These are phyloP conservation scores for Zygotorulaspora chibaensis DNA, from an alignment of 805 yeast species.

Conservation along the genomic window DNA sequence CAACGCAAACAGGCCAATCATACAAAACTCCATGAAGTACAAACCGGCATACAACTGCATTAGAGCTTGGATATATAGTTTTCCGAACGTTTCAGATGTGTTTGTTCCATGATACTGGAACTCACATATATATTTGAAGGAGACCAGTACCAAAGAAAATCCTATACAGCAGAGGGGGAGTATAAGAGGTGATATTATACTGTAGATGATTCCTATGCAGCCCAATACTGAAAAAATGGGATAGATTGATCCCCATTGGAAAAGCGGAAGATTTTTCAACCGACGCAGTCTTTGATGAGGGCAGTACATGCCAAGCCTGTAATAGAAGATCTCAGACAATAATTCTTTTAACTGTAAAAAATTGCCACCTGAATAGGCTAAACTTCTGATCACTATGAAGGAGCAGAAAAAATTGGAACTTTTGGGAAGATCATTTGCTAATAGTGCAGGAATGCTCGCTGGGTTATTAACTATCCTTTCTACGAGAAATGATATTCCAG, in stretches of 20 bases:
- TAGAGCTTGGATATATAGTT: constrained; percentile 67
- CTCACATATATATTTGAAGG: constrained; percentile 66
- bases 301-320: constrained; percentile 45
- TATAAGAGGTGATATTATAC: constrained; percentile 76
- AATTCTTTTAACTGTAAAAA: constrained; percentile 58
- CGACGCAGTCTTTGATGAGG: constrained; percentile 56
- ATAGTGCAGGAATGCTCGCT: constrained; percentile 60
- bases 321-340: constrained; percentile 35
- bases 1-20: constrained; percentile 70
- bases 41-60: constrained; percentile 76
- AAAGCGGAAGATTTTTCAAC: constrained; percentile 41
- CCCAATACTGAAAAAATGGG: constrained; percentile 75
- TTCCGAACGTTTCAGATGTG: constrained; percentile 63
- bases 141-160: constrained; percentile 52
- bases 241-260: constrained; percentile 74
- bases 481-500: constrained; percentile 63
- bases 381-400: constrained; percentile 67
- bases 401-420: constrained; percentile 84
- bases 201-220: constrained; percentile 72
- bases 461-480: constrained; percentile 65
- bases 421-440: constrained; percentile 78
- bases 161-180: constrained; percentile 55
- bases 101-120: constrained; percentile 51
- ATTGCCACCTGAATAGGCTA: constrained; percentile 70
- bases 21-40: constrained; percentile 72